A percentile compares a stretch with the other conserved stretches of the same genome.
These are phyloP conservation scores for Earliella scabrosa DNA, from an alignment of 1,284 basidiomycete species.

Conservation along the genomic window DNA sequence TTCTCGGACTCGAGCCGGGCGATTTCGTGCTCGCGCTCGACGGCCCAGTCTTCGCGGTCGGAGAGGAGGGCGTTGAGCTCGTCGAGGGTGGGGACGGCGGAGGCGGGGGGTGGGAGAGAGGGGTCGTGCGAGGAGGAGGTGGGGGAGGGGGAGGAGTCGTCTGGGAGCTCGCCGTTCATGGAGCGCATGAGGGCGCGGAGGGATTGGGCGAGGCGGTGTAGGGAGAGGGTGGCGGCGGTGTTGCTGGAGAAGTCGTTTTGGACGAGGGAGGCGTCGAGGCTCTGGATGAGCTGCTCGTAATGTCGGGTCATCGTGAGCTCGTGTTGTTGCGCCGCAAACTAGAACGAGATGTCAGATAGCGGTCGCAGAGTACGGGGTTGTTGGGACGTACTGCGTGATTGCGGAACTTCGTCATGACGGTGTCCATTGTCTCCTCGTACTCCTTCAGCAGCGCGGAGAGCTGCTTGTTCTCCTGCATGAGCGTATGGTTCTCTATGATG, in stretches of 20 bases:
- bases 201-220: conserved; percentile 73
- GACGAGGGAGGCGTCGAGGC: conserved; percentile 68
- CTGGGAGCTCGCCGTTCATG: conserved; percentile 55
- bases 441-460: conserved; percentile 89
- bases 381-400: conserved; percentile 85
- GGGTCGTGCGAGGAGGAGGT: conserved; percentile 23
- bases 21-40: conserved; percentile 86
- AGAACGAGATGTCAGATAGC: conserved; percentile 15
- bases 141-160: conserved; percentile 21
- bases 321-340: conserved; percentile 91
- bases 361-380: too few species aligned
- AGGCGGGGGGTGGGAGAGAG: conserved; percentile 12
- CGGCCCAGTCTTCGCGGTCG: conserved; percentile 74
- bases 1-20: conserved; percentile 83
- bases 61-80: conserved; percentile 35
- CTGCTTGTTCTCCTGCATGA: conserved; percentile 95
- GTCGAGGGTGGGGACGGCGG: conserved; percentile 32
- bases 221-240: conserved; percentile 54
- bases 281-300: conserved; percentile 86
- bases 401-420: conserved; percentile 95
- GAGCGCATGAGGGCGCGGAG: conserved; percentile 76
- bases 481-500: conserved; percentile 91
- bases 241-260: conserved; percentile 64
- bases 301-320: conserved; percentile 89
- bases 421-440: conserved; percentile 94